phyloP scores from a whole-genome alignment of 768 basidiomycete species.

The Mycena pura region DNA sequence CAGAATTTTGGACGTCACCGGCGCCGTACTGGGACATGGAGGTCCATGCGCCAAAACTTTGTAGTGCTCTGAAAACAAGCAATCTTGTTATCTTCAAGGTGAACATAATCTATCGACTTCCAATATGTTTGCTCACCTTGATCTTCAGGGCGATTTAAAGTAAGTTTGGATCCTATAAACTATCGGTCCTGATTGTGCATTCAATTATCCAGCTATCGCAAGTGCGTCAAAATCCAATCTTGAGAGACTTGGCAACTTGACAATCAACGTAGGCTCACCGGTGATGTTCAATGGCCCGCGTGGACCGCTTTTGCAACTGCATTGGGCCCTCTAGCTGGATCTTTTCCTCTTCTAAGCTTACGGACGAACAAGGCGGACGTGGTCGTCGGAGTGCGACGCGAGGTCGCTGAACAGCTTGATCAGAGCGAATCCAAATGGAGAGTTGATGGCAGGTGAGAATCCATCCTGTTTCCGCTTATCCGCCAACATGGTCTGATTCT shows the following conservation, averaged over 20 bases:
- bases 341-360: constrained; percentile 83
- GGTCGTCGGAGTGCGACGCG: constrained; percentile 78
- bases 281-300: constrained; percentile 88
- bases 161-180: constrained; percentile 46
- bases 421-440: constrained; percentile 74
- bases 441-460: constrained; percentile 74
- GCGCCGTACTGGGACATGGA: constrained; percentile 82
- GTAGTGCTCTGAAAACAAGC: constrained; percentile 57
- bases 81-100: constrained; percentile 88
- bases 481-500: not conserved
- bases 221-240: constrained; percentile 54
- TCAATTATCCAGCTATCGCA: constrained; percentile 67
- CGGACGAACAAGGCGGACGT: constrained; percentile 97
- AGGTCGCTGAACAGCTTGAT: constrained; percentile 73
- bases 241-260: not conserved
- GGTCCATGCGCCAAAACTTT: constrained; percentile 55
- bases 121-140: not conserved
- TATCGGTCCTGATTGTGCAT: not conserved
- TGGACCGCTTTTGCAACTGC: constrained; percentile 78
- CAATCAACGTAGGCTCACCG: constrained; percentile 67
- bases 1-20: constrained; percentile 76
- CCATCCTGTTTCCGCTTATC: not conserved
- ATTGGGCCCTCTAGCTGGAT: constrained; percentile 78
- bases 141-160: constrained; percentile 84
- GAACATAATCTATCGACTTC: not conserved